Evolutionary conservation across 73 alveolate genomes (phyloP).

Genomic region (Halteria grandinella): DNA sequence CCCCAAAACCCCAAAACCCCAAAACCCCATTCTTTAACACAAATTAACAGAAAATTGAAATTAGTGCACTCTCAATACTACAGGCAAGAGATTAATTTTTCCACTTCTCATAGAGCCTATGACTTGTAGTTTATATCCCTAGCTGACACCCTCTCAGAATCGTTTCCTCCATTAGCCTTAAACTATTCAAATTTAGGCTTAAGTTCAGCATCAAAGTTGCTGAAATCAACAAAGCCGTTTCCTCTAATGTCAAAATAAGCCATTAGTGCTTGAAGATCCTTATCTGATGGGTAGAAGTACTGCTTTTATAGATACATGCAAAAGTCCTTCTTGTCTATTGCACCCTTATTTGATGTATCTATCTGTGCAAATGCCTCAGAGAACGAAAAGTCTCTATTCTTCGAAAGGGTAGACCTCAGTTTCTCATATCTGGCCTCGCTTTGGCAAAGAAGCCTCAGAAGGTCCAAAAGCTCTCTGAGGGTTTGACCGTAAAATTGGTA

Average conservation of each 20-base stretch:
- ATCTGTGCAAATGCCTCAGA: neutral
- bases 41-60: too few relatives aligned
- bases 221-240: too few relatives aligned
- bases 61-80: too few relatives aligned
- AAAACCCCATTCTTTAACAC: too few relatives aligned
- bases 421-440: conserved; percentile 22
- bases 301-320: neutral
- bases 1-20: too few relatives aligned
- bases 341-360: neutral
- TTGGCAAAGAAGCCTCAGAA: neutral
- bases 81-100: too few relatives aligned
- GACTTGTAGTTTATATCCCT: too few relatives aligned
- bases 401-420: neutral
- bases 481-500: conserved; percentile 23
- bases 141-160: too few relatives aligned
- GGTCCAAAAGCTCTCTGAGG: neutral
- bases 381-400: neutral
- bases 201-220: too few relatives aligned
- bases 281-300: conserved; percentile 22
- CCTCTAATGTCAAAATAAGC: conserved; percentile 25
- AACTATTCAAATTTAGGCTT: too few relatives aligned
- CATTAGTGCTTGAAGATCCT: neutral
- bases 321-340: neutral
- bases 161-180: too few relatives aligned
- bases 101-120: too few relatives aligned